Percentiles rank a stretch among this genome's conserved stretches.
Evolutionary conservation across 768 basidiomycete genomes (phyloP).

Genomic region (Agaricus subrufescens): DNA sequence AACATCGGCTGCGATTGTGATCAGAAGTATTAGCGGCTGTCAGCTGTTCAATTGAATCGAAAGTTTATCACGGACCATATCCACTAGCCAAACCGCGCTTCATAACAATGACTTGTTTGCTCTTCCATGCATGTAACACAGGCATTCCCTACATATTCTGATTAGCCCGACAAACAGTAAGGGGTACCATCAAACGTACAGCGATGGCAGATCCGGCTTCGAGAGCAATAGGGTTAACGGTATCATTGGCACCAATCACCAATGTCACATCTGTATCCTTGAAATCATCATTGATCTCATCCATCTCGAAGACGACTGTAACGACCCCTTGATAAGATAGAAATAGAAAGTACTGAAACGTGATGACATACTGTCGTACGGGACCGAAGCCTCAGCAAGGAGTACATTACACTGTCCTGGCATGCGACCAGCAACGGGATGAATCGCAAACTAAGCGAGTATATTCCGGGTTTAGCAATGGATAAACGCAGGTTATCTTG

Average conservation of each 20-base stretch:
- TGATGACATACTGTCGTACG: conserved; percentile 69
- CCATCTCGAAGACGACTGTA: conserved; percentile 89
- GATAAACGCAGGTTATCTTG: not conserved
- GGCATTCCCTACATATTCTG: conserved; percentile 65
- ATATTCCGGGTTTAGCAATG: not conserved
- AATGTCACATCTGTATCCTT: conserved; percentile 84
- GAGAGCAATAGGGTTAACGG: conserved; percentile 86
- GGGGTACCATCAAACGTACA: conserved; percentile 22
- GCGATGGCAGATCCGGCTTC: conserved; percentile 86
- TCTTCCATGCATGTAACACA: conserved; percentile 90
- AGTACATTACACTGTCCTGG: conserved; percentile 93
- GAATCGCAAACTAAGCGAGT: conserved; percentile 60
- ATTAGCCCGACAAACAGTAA: not conserved
- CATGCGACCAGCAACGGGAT: conserved; percentile 91
- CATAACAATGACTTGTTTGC: conserved; percentile 90
- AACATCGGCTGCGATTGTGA: conserved; percentile 60
- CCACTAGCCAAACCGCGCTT: conserved; percentile 88
- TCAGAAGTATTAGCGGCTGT: conserved; percentile 4
- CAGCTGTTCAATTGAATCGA: not conserved
- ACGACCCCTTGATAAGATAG: conserved; percentile 2
- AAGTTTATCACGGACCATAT: conserved; percentile 51
- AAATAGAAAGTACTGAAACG: not conserved
- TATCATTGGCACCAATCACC: conserved; percentile 90
- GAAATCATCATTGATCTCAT: conserved; percentile 93
- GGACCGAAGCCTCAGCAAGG: conserved; percentile 84